Evolutionary conservation across 371 early-diverging fungal genomes (phyloP).

Genomic region (Parasitella parasitica): DNA sequence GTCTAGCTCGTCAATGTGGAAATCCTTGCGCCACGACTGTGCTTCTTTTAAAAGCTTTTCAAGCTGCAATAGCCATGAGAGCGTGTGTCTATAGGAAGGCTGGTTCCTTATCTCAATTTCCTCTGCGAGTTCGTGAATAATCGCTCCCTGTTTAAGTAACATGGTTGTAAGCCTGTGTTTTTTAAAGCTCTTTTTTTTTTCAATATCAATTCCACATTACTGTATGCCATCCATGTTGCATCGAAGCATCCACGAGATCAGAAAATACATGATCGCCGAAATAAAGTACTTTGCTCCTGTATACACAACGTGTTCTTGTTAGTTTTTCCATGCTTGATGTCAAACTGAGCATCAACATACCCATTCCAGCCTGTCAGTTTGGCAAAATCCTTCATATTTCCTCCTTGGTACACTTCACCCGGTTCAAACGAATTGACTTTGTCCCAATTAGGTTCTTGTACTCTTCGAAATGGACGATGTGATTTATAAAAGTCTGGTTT

Average conservation of each 20-base stretch:
- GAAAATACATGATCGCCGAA: constrained; percentile 72
- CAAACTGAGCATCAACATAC: background rate
- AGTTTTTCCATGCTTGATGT: no score
- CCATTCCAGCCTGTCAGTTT: constrained; percentile 59
- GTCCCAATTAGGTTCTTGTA: constrained; percentile 51
- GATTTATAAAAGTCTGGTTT: constrained; percentile 65
- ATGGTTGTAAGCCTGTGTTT: background rate
- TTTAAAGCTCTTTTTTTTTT: no score
- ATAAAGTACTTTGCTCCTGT: constrained; percentile 61
- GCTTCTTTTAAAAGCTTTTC: constrained; percentile 60
- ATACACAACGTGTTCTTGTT: background rate
- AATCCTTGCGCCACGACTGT: constrained; percentile 40
- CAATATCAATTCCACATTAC: background rate
- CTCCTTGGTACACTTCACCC: constrained; percentile 65
- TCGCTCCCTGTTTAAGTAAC: constrained; percentile 47
- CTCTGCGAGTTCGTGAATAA: constrained; percentile 59
- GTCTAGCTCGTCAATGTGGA: constrained; percentile 33
- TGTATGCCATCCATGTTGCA: constrained; percentile 72
- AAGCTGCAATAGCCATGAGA: constrained; percentile 55
- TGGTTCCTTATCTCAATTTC: constrained; percentile 59
- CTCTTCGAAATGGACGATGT: constrained; percentile 57
- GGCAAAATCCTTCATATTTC: constrained; percentile 59
- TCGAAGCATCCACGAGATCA: constrained; percentile 63
- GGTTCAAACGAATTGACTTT: constrained; percentile 51
- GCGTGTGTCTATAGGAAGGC: constrained; percentile 49